Percentiles rank a stretch among this genome's conserved stretches.
phyloP scores from a whole-genome alignment of 495 filamentous ascomycete species.

The Aspergillus kassunensis region DNA sequence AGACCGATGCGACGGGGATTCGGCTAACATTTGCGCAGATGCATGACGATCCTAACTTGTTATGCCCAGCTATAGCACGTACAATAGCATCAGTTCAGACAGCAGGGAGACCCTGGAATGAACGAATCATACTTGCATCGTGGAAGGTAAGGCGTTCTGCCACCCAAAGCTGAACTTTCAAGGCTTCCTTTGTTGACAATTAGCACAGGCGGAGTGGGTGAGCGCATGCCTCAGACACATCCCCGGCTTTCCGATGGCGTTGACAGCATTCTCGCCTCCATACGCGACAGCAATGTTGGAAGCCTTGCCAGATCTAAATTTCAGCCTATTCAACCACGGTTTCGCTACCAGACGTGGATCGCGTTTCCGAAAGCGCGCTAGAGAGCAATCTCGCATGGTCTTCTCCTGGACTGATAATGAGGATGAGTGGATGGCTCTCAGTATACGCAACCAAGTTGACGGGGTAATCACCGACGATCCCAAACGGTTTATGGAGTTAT shows the following conservation, averaged over 20 bases:
- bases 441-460: slow-evolving; percentile 49
- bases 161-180: too few relatives aligned
- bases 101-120: slow-evolving; percentile 60
- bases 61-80: neutral
- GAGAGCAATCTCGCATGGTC: slow-evolving; percentile 24
- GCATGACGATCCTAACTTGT: neutral
- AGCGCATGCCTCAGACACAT: neutral
- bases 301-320: slow-evolving; percentile 43
- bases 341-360: slow-evolving; percentile 62
- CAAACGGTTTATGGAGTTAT: too few relatives aligned
- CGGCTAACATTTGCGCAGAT: neutral
- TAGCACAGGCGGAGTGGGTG: neutral
- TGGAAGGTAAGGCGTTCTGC: slow-evolving; percentile 1
- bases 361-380: slow-evolving; percentile 29
- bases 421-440: slow-evolving; percentile 68
- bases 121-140: neutral
- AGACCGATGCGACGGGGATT: too few relatives aligned
- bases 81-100: neutral
- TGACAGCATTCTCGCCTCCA: neutral
- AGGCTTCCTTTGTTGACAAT: neutral
- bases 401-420: slow-evolving; percentile 87
- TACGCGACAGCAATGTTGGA: slow-evolving; percentile 58
- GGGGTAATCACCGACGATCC: slow-evolving; percentile 60
- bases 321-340: slow-evolving; percentile 51
- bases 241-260: neutral